Evolutionary conservation across 306 rosid species (phyloP).

Genomic region (Prunus salicina): DNA sequence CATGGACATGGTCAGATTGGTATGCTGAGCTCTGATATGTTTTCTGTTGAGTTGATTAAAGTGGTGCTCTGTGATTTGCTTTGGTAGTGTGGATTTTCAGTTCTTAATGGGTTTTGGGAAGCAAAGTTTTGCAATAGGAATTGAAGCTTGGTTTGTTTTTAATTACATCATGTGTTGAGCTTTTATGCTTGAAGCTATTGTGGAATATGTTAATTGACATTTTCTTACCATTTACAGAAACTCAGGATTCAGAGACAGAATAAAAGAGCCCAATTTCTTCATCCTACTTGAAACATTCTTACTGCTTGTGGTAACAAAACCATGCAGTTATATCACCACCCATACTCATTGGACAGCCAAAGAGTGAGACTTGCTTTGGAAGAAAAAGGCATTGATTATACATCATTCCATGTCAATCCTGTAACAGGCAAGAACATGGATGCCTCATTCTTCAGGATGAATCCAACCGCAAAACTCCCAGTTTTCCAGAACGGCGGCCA

Average conservation of each 20-base stretch:
- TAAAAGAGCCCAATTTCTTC: conserved; percentile 1
- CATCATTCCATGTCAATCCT: conserved; percentile 89
- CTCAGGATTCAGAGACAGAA: conserved; percentile 6
- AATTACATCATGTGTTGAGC: not conserved
- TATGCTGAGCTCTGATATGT: not conserved
- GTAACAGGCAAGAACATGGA: conserved; percentile 87
- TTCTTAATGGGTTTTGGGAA: not conserved
- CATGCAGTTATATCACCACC: conserved; percentile 98
- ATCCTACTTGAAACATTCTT: no score
- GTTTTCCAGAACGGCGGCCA: conserved; percentile 88
- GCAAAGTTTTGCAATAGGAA: not conserved
- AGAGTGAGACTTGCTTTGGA: conserved; percentile 94
- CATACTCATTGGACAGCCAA: conserved; percentile 81
- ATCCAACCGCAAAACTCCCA: conserved; percentile 68
- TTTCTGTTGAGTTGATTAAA: not conserved
- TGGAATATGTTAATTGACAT: not conserved
- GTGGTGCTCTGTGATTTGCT: not conserved
- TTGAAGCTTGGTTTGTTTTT: not conserved
- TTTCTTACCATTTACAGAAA: conserved; percentile 32
- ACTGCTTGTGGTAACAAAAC: conserved; percentile 25
- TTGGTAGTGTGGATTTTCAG: not conserved
- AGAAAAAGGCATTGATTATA: conserved; percentile 80
- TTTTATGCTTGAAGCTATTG: no score
- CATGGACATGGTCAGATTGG: not conserved
- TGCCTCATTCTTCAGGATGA: conserved; percentile 71